Evolutionary conservation across 257 asterid genomes (phyloP), one percentile per base, ranked within the genome.

Genomic region (Solanum okadae): DNA sequence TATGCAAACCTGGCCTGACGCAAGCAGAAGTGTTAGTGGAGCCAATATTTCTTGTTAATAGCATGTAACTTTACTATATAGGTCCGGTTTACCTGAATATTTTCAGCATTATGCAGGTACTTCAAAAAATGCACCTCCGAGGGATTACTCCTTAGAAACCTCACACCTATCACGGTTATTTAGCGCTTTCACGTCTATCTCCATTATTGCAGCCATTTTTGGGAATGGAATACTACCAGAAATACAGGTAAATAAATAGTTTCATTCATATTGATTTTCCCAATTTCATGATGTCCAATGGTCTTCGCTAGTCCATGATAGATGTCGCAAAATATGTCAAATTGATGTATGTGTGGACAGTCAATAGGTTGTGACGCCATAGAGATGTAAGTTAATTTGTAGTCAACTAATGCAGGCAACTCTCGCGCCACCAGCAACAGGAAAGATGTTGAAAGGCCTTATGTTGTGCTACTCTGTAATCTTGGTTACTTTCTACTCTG

Each of bases 201-300:
- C 99, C 77, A 94, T 97, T n/a, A 92, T 97, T 85, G 99, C 99
- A 86, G 97, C 99, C 89, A 97, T 97, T 76, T 97, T 89, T 33
- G 99, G 99, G 75, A 97, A 96, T 56, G 99, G 99, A 87, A 96
- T 97, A 73, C 95, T 97, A 9, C 99, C 99, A 10, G 99, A 97
- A 88, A 97, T 97, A 89, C 99, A 97, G 94, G 98, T 95, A 79
- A 46, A 49, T 29, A 22, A 16, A 16, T 16, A 46, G 68, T 77
- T 72, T 6, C 16, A 86, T 68, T 87, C 33, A 87, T 71, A 71
- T 40, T 10, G 56, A 68, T 72, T 29, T 88, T 79, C 83, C 65
- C 20, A 3, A 78, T 2, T 15, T 79, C 33, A 27, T 16, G 42
- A 46, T 81, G 86, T 81, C 68, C 86, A 16, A 46, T 81, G 42